Evolutionary conservation across 139 green algal genomes (phyloP).

Genomic region (Chlorella sp.): DNA sequence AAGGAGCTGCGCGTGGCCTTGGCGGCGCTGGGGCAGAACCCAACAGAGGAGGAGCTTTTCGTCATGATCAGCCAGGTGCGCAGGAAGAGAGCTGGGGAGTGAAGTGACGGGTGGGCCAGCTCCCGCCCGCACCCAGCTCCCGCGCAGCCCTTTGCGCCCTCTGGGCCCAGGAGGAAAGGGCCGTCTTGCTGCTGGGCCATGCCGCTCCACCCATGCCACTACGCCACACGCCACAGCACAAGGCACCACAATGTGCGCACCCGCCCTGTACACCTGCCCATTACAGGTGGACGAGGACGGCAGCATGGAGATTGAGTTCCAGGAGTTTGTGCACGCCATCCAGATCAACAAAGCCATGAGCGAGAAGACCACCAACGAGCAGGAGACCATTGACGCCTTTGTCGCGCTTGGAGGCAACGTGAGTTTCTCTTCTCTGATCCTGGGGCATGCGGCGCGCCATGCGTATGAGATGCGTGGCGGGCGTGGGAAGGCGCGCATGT

Average conservation of each 20-base stretch:
- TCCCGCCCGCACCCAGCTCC: too few species aligned
- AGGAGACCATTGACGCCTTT: slow-evolving; percentile 77
- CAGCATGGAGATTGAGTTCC: slow-evolving; percentile 66
- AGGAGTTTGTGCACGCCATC: slow-evolving; percentile 72
- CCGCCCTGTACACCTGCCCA: neutral
- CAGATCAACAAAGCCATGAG: slow-evolving; percentile 62
- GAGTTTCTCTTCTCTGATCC: too few species aligned
- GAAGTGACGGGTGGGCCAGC: too few species aligned
- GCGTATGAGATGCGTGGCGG: too few species aligned
- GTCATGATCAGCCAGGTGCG: slow-evolving; percentile 57
- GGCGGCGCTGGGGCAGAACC: slow-evolving; percentile 49
- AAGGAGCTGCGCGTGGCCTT: slow-evolving; percentile 55
- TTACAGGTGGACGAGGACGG: slow-evolving; percentile 69
- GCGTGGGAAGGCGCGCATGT: too few species aligned
- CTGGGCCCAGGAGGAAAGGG: neutral
- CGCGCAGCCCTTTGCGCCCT: too few species aligned
- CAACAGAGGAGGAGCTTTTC: slow-evolving; percentile 69
- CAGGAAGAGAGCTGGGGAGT: too few species aligned
- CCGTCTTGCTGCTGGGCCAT: neutral
- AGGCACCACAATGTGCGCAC: neutral
- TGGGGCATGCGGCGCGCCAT: too few species aligned
- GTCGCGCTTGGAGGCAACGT: slow-evolving; percentile 73
- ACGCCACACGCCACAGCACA: neutral
- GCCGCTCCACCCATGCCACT: neutral
- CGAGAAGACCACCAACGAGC: slow-evolving; percentile 44